Evolutionary conservation across 139 green algal species (phyloP).

Genomic region (Closterium sp.): DNA sequence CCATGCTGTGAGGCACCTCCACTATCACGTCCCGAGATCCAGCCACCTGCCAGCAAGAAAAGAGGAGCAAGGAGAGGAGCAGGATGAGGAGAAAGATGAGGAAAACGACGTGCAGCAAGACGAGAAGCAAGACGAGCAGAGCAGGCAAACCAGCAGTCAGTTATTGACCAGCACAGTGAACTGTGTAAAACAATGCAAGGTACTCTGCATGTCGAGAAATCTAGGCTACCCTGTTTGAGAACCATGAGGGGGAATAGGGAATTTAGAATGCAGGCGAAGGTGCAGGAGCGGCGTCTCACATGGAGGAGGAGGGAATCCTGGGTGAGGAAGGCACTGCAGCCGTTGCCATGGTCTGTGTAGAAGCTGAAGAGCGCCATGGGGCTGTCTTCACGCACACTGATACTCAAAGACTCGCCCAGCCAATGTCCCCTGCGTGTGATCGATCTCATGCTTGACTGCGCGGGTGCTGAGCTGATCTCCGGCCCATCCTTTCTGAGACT

Average conservation of each 20-base stretch:
- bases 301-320: background rate
- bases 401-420: background rate
- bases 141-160: background rate
- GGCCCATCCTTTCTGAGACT: background rate
- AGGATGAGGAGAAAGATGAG: background rate
- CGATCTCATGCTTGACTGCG: background rate
- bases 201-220: no score
- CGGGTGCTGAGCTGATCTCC: background rate
- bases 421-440: background rate
- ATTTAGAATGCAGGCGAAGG: no score
- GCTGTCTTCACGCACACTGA: background rate
- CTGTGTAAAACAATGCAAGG: background rate
- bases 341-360: background rate
- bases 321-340: background rate
- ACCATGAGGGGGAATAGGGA: no score
- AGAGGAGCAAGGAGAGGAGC: background rate
- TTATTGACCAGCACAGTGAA: background rate
- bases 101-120: no score
- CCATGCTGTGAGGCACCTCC: constrained; percentile 5
- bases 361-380: background rate
- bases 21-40: constrained; percentile 1
- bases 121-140: background rate
- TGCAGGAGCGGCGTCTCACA: background rate
- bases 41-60: background rate
- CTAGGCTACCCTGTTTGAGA: no score